phyloP scores from a whole-genome alignment of 106 monocot genomes.

The Acanthochlamys bracteata region DNA sequence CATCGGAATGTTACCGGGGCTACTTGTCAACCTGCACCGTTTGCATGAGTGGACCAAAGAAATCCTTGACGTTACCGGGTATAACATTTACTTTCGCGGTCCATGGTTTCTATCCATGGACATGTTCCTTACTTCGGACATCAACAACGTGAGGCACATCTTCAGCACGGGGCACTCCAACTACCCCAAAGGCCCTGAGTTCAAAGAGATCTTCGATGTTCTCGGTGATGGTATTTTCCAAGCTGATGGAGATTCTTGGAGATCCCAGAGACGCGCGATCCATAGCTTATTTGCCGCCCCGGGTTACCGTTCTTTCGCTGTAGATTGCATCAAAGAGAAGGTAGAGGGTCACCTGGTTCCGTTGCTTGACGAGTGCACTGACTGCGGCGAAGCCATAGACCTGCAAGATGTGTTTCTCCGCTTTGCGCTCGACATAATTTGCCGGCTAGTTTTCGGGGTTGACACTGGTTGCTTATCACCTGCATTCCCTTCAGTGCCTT shows the following conservation, averaged over 20 bases:
- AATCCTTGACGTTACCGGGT: not conserved
- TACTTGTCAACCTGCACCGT: not conserved
- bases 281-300: slow-evolving; percentile 12
- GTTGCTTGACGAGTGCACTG: slow-evolving; percentile 18
- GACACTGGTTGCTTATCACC: slow-evolving; percentile 28
- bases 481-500: slow-evolving; percentile 15
- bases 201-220: slow-evolving; percentile 29
- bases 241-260: slow-evolving; percentile 26
- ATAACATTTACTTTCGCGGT: slow-evolving; percentile 23
- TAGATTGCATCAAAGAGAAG: slow-evolving; percentile 13
- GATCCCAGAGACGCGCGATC: slow-evolving; percentile 12
- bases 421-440: slow-evolving; percentile 24
- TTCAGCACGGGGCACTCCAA: slow-evolving; percentile 26
- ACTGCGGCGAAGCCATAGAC: slow-evolving; percentile 12
- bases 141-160: slow-evolving; percentile 24
- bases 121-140: slow-evolving; percentile 19
- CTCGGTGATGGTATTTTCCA: slow-evolving; percentile 31
- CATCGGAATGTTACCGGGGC: slow-evolving; percentile 20
- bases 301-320: slow-evolving; percentile 19
- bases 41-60: slow-evolving; percentile 11
- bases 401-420: slow-evolving; percentile 33
- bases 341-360: slow-evolving; percentile 23
- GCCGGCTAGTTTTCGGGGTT: slow-evolving; percentile 22
- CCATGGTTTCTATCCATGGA: slow-evolving; percentile 19
- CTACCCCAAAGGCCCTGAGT: slow-evolving; percentile 29